These are phyloP conservation scores for Aspergillus carbonarius DNA, from an alignment of 2,329 filamentous ascomycete species.

Conservation along the genomic window DNA sequence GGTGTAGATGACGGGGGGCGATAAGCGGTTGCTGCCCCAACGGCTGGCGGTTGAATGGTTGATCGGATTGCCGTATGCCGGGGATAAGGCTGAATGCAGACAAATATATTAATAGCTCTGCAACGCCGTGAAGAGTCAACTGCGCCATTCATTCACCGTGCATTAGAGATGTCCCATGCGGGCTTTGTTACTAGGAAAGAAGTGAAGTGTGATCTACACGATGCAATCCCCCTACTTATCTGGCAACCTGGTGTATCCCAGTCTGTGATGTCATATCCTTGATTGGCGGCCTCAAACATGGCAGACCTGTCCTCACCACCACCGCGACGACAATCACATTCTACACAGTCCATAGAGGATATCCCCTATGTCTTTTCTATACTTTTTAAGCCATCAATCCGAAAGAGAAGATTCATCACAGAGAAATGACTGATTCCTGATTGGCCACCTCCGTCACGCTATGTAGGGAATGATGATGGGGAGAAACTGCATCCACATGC, in stretches of 20 bases:
- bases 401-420: too few relatives aligned
- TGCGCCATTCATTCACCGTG: not conserved
- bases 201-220: not conserved
- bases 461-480: not conserved
- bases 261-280: conserved; percentile 6
- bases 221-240: not conserved
- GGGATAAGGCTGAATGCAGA: not conserved
- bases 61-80: not conserved
- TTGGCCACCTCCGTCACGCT: not conserved
- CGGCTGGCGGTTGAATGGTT: not conserved
- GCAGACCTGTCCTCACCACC: not conserved
- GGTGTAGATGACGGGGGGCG: not conserved
- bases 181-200: not conserved
- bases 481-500: not conserved
- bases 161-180: too few relatives aligned
- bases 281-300: conserved; percentile 1
- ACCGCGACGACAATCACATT: too few relatives aligned
- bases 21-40: not conserved
- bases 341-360: too few relatives aligned
- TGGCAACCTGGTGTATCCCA: not conserved
- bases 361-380: too few relatives aligned
- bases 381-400: too few relatives aligned
- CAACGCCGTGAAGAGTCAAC: not conserved
- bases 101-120: not conserved
- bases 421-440: not conserved